Evolutionary conservation across 2,329 filamentous ascomycete genomes (phyloP).

Genomic region (Talaromyces sp.): DNA sequence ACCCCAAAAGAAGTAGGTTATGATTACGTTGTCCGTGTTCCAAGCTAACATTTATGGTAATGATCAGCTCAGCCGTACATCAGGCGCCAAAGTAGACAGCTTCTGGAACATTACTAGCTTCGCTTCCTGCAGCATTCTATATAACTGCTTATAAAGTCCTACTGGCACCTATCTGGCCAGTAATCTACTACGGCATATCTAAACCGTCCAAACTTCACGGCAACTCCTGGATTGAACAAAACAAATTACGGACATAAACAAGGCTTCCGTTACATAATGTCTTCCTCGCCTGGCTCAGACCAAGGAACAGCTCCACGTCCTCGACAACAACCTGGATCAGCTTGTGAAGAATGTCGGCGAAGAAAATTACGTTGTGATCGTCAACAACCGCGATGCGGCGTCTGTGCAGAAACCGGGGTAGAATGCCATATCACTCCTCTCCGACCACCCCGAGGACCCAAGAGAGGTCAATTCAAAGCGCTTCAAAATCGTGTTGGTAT

Average conservation of each 20-base stretch:
- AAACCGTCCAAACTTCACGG: neutral
- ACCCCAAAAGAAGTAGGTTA: neutral
- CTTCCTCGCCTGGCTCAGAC: conserved; percentile 9
- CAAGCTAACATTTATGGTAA: neutral
- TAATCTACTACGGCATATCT: neutral
- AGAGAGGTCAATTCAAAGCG: conserved; percentile 26
- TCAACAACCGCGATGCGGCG: conserved; percentile 51
- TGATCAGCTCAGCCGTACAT: neutral
- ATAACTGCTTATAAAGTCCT: neutral
- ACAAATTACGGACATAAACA: neutral
- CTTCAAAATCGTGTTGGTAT: conserved; percentile 23
- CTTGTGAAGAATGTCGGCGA: conserved; percentile 44
- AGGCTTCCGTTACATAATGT: neutral
- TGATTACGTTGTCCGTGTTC: neutral
- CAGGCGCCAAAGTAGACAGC: neutral
- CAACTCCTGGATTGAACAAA: neutral
- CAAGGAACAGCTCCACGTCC: conserved; percentile 15
- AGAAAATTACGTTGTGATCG: conserved; percentile 60
- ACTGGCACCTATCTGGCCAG: neutral
- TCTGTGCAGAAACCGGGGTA: conserved; percentile 22
- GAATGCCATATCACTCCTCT: conserved; percentile 24
- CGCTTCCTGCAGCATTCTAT: neutral
- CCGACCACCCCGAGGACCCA: conserved; percentile 23
- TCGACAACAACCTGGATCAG: conserved; percentile 28
- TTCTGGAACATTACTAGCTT: neutral